Percentiles rank a stretch among this genome's conserved stretches.
These are phyloP conservation scores for Botryotinia convoluta DNA, from an alignment of 2,329 filamentous ascomycete genomes.

Conservation along the genomic window DNA sequence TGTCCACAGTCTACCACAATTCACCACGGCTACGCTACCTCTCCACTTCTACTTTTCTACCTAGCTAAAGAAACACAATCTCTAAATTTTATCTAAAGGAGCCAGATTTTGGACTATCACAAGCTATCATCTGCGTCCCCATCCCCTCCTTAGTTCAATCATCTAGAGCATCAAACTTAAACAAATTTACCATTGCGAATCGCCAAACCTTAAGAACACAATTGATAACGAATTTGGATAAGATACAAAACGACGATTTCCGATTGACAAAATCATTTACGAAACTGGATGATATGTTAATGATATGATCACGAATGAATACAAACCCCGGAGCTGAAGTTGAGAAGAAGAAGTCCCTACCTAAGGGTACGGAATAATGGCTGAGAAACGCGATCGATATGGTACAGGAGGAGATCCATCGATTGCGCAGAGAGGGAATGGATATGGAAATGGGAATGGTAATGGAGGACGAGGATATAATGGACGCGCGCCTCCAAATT, in stretches of 20 bases:
- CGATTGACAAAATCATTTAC: not conserved
- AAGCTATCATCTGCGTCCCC: conserved; percentile 8
- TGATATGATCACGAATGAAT: conserved; percentile 18
- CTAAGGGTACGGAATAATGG: conserved; percentile 19
- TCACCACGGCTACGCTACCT: not conserved
- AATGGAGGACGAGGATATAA: conserved; percentile 18
- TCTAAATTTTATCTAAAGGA: conserved; percentile 15
- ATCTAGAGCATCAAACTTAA: not conserved
- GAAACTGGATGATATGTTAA: conserved; percentile 9
- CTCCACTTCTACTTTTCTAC: conserved; percentile 10
- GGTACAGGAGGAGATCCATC: conserved; percentile 2
- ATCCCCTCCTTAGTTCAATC: conserved; percentile 6
- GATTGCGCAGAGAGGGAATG: conserved; percentile 14
- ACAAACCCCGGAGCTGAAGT: conserved; percentile 17
- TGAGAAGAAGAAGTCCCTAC: conserved; percentile 19
- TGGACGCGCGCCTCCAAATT: conserved; percentile 12
- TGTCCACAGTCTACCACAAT: not conserved
- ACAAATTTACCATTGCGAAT: not conserved
- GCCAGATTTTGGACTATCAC: conserved; percentile 8
- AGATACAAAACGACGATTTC: not conserved
- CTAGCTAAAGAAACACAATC: conserved; percentile 14
- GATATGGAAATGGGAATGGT: conserved; percentile 5
- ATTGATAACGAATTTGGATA: not conserved
- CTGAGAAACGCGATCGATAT: conserved; percentile 19
- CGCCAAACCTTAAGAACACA: not conserved